A percentile compares a stretch with the other conserved stretches of the same genome.
Evolutionary conservation across 805 yeast genomes (phyloP).

Genomic region (Sugiyamaella americana): DNA sequence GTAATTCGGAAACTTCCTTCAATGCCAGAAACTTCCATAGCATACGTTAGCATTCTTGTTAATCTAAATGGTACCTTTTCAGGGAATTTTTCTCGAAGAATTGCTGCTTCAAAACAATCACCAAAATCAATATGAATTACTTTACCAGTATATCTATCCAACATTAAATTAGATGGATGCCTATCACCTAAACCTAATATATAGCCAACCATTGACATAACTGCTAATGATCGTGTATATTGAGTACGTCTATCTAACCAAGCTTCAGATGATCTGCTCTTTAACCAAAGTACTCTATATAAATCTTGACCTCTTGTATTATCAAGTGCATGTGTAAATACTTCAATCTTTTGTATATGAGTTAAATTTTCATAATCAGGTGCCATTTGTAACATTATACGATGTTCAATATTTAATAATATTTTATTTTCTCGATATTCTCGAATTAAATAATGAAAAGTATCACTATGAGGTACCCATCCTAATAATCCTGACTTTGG

Average conservation of each 20-base stretch:
- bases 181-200: constrained; percentile 95
- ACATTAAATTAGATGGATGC: constrained; percentile 95
- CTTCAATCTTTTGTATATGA: constrained; percentile 87
- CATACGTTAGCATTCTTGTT: constrained; percentile 94
- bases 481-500: constrained; percentile 96
- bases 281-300: constrained; percentile 92
- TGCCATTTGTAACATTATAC: constrained; percentile 96
- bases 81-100: constrained; percentile 91
- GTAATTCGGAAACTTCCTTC: constrained; percentile 97
- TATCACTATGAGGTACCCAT: constrained; percentile 97
- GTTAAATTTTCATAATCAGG: constrained; percentile 92
- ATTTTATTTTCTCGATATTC: constrained; percentile 92
- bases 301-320: constrained; percentile 95
- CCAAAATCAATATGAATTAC: constrained; percentile 98
- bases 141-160: constrained; percentile 89
- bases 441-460: constrained; percentile 86
- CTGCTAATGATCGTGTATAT: constrained; percentile 91
- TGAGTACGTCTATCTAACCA: constrained; percentile 98
- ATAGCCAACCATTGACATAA: constrained; percentile 98
- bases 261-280: constrained; percentile 91
- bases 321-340: constrained; percentile 90
- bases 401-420: constrained; percentile 83
- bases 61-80: constrained; percentile 97
- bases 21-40: constrained; percentile 98
- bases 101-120: constrained; percentile 98